Conservation (phyloP, 208 protist species). For the Trypanosomatidae sp. region DNA sequence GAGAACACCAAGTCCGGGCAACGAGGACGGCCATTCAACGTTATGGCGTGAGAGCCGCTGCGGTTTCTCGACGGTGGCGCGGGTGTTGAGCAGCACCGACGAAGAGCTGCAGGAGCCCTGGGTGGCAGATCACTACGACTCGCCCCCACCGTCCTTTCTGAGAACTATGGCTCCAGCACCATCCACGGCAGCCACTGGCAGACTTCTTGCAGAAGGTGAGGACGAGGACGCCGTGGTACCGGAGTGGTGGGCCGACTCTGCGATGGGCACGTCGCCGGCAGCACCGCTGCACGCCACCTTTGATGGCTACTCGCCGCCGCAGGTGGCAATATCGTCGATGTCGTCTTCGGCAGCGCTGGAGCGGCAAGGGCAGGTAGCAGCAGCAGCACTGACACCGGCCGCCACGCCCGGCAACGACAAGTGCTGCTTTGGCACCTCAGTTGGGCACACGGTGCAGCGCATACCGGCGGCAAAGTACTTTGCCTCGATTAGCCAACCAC, state of each 20-base stretch:
- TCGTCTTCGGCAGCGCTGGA: neutral
- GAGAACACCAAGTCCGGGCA: neutral
- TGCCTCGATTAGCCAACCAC: neutral
- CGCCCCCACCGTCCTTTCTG: neutral
- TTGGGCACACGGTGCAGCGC: neutral
- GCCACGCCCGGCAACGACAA: neutral
- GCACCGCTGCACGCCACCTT: slow-evolving; percentile 9
- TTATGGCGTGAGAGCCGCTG: neutral
- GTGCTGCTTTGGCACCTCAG: neutral
- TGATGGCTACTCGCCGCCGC: neutral
- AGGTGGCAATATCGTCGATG: slow-evolving; percentile 1
- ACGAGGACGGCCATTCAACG: neutral
- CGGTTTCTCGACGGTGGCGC: neutral
- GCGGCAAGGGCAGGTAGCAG: neutral
- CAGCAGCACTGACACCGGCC: slow-evolving; percentile 8
- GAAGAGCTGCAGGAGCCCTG: slow-evolving; percentile 1
- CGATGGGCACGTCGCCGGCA: slow-evolving; percentile 5
- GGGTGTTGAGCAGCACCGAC: neutral
- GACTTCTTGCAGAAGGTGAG: neutral
- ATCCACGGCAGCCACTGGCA: neutral
- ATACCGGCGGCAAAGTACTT: neutral
- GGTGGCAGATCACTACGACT: neutral
- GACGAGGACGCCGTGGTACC: neutral
- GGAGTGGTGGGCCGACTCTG: neutral
- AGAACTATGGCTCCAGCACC: neutral